Evolutionary conservation across 768 basidiomycete genomes (phyloP).

Genomic region (Gloeopeniophorella convolvens): DNA sequence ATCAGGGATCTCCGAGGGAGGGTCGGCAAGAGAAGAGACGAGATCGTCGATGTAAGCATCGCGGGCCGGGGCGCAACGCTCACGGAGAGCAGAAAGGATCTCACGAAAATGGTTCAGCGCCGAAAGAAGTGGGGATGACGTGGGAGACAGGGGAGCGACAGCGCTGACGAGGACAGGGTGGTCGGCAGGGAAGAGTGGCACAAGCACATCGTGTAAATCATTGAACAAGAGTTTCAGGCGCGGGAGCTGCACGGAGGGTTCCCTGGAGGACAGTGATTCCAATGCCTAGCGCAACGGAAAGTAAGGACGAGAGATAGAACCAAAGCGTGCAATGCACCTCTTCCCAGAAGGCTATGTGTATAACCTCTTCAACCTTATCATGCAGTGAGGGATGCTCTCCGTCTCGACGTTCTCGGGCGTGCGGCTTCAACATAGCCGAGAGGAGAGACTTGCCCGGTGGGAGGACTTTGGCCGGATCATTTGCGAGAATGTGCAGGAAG

Average conservation of each 20-base stretch:
- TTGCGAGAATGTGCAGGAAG: slow-evolving; percentile 63
- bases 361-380: slow-evolving; percentile 40
- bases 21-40: slow-evolving; percentile 30
- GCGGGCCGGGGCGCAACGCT: slow-evolving; percentile 63
- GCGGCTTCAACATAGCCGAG: slow-evolving; percentile 45
- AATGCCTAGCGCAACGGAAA: slow-evolving; percentile 39
- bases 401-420: slow-evolving; percentile 12
- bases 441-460: slow-evolving; percentile 68
- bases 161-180: slow-evolving; percentile 47
- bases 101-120: slow-evolving; percentile 49
- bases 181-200: slow-evolving; percentile 50
- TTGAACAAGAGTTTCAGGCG: slow-evolving; percentile 51
- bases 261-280: slow-evolving; percentile 48
- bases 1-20: slow-evolving; percentile 21
- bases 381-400: slow-evolving; percentile 33
- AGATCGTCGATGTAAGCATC: slow-evolving; percentile 48
- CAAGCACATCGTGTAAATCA: slow-evolving; percentile 45
- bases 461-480: slow-evolving; percentile 51
- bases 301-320: background rate
- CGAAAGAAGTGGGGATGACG: slow-evolving; percentile 59
- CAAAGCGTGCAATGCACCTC: slow-evolving; percentile 40
- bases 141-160: slow-evolving; percentile 56
- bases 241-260: slow-evolving; percentile 51
- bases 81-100: slow-evolving; percentile 42
- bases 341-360: slow-evolving; percentile 69